Evolutionary conservation across 202 grass and related monocot species (phyloP), one percentile per base, ranked within the genome.

Genomic region (Carex arenaria): DNA sequence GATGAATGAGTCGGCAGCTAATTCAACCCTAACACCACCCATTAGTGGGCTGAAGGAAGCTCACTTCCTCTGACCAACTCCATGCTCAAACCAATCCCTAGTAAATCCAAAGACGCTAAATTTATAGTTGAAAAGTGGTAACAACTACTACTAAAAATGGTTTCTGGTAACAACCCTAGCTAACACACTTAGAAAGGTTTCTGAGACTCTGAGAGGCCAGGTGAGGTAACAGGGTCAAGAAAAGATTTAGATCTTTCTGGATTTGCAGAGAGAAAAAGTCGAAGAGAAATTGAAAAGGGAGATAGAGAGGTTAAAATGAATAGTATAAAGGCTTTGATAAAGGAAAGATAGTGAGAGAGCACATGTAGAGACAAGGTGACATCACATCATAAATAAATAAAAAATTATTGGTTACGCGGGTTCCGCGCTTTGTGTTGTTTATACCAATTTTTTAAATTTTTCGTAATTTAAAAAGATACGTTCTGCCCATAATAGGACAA

Each of bases 1-100:
- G 86, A 86, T 94, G 96, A 99, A 99, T 99, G 96, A 99, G 87
- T 95, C 96, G 93, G 96, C 96, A 99, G 96, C 89, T 95, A 99
- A 93, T 94, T 93, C 85, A 89, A 99, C 65, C 87, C 79, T 60
- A 80, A 36, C 82, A 89, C 81, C 83, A 75, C 36, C 93, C 74
- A 64, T 99, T 90, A 94, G 96, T 99, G 96, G 91, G 91, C 93
- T 89, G 93, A 95, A 99, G 96, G 89, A 96, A 92, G 96, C 96
- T 99, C 96, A 95, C 96, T 99, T 90, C 69, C 42, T 6, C 77
- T 78, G 79, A 45, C 43, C 36, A 49, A 10, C 18, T 45, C 72
- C 40, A 71, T 78, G 40, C 43, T 18, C 54, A 75, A 78, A 42
- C 10, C 10, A 49, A 62, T 38, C 63, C 80, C 51, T 45, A 80